A percentile compares a stretch with the other conserved stretches of the same genome.
Evolutionary conservation across 768 basidiomycete genomes (phyloP).

Genomic region (Atractiella rhizophila): DNA sequence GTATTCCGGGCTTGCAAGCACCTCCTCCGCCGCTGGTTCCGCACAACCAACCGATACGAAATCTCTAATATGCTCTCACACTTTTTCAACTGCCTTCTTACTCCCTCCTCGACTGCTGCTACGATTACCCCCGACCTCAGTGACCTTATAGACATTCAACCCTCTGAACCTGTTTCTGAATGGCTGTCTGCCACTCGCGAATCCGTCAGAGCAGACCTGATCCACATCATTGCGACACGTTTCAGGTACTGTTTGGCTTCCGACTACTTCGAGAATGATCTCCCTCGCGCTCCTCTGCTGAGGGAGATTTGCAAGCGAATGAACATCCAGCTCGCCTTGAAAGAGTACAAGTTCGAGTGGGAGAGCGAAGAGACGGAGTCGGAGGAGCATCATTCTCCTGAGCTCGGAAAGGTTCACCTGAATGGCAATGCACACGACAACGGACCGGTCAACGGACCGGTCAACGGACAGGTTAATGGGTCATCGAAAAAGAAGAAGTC

Average conservation of each 20-base stretch:
- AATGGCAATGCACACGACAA: conserved; percentile 7
- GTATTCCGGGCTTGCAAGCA: conserved; percentile 25
- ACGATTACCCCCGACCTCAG: conserved; percentile 20
- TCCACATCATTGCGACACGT: conserved; percentile 19
- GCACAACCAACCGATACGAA: conserved; percentile 17
- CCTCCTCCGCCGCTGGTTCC: conserved; percentile 21
- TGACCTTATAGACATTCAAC: conserved; percentile 19
- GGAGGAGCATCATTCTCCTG: neutral
- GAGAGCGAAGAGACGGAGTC: neutral
- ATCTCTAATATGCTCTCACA: conserved; percentile 20
- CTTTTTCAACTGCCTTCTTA: conserved; percentile 28
- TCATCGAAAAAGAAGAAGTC: conserved; percentile 14
- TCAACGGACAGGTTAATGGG: too few relatives aligned
- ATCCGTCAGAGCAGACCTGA: conserved; percentile 18
- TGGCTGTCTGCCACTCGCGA: too few relatives aligned
- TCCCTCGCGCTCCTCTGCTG: conserved; percentile 22
- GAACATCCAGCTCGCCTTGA: conserved; percentile 24
- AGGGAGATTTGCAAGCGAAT: conserved; percentile 23
- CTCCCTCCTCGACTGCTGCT: conserved; percentile 17
- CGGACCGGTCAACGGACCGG: too few relatives aligned
- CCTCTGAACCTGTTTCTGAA: too few relatives aligned
- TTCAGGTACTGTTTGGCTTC: conserved; percentile 22
- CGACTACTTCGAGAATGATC: conserved; percentile 14
- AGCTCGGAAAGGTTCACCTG: conserved; percentile 1
- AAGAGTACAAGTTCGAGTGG: conserved; percentile 20